These are phyloP conservation scores for Canavalia ensiformis DNA, from an alignment of 306 rosid genomes.

Conservation along the genomic window DNA sequence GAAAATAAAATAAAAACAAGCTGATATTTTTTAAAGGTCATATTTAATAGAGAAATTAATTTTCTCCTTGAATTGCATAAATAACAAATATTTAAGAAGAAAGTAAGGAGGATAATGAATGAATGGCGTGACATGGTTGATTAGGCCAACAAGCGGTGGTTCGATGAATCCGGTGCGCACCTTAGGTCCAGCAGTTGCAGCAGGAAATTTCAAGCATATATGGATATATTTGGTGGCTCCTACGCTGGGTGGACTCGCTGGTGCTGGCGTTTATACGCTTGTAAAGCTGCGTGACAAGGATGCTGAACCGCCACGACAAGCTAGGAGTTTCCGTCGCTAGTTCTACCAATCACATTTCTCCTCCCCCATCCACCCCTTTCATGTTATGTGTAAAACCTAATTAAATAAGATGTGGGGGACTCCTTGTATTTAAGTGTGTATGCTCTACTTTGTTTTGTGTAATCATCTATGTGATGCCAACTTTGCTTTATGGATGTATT, in stretches of 20 bases:
- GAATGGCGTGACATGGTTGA: background rate
- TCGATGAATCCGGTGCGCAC: slow-evolving; percentile 99
- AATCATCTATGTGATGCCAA: background rate
- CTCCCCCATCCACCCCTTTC: slow-evolving; percentile 32
- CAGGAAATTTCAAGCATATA: slow-evolving; percentile 72
- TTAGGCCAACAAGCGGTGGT: slow-evolving; percentile 84
- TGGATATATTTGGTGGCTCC: slow-evolving; percentile 93
- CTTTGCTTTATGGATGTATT: background rate
- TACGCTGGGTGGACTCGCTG: slow-evolving; percentile 82
- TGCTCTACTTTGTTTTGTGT: background rate
- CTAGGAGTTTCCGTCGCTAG: slow-evolving; percentile 88
- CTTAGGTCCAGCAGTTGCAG: slow-evolving; percentile 92
- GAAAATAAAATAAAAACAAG: too few relatives aligned
- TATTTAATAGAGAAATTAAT: too few relatives aligned
- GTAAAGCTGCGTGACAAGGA: slow-evolving; percentile 71
- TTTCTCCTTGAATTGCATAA: too few relatives aligned
- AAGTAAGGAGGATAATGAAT: background rate
- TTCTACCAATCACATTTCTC: background rate
- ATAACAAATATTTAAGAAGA: too few relatives aligned
- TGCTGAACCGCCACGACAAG: slow-evolving; percentile 58
- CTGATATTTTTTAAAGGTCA: too few relatives aligned
- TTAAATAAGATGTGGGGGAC: slow-evolving; percentile 51
- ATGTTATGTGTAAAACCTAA: slow-evolving; percentile 1
- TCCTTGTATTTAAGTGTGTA: slow-evolving; percentile 37
- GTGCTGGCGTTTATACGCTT: slow-evolving; percentile 74